phyloP scores from a whole-genome alignment of 176 grass and related monocot species.

The Oryza rufipogon region DNA sequence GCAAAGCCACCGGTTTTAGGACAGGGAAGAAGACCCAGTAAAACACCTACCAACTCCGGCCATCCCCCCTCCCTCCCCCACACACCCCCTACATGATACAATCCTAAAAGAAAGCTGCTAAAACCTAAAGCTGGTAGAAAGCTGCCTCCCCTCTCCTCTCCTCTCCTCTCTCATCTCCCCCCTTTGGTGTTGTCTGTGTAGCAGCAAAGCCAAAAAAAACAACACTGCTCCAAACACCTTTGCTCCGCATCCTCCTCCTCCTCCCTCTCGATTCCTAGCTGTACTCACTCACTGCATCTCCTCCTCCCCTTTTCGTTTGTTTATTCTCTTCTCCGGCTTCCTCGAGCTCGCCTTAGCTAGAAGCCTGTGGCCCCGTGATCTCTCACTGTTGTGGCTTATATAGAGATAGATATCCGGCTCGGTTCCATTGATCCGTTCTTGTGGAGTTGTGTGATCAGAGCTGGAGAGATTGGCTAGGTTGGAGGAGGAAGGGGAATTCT shows the following conservation, averaged over 20 bases:
- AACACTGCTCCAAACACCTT: conserved; percentile 52
- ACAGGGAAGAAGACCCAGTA: conserved; percentile 30
- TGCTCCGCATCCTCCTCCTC: conserved; percentile 45
- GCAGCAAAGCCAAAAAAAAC: conserved; percentile 50
- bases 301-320: conserved; percentile 37
- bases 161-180: background rate
- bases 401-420: conserved; percentile 16
- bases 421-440: conserved; percentile 26
- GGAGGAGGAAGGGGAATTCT: background rate
- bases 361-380: conserved; percentile 23
- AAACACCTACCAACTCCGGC: conserved; percentile 48
- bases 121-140: conserved; percentile 75
- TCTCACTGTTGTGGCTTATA: conserved; percentile 36
- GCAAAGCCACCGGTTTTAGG: background rate
- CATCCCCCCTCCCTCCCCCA: conserved; percentile 8
- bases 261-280: conserved; percentile 39
- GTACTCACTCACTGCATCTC: conserved; percentile 44
- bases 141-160: conserved; percentile 38
- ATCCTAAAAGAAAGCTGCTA: conserved; percentile 76
- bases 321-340: conserved; percentile 40
- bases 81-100: conserved; percentile 40
- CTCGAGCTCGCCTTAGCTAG: conserved; percentile 12
- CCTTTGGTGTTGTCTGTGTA: conserved; percentile 52
- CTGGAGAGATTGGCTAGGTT: background rate
- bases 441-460: conserved; percentile 1